A percentile compares a stretch with the other conserved stretches of the same genome.
Conservation (phyloP, 225 moss, liverwort and hornwort species). For the Polytrichum commune region DNA sequence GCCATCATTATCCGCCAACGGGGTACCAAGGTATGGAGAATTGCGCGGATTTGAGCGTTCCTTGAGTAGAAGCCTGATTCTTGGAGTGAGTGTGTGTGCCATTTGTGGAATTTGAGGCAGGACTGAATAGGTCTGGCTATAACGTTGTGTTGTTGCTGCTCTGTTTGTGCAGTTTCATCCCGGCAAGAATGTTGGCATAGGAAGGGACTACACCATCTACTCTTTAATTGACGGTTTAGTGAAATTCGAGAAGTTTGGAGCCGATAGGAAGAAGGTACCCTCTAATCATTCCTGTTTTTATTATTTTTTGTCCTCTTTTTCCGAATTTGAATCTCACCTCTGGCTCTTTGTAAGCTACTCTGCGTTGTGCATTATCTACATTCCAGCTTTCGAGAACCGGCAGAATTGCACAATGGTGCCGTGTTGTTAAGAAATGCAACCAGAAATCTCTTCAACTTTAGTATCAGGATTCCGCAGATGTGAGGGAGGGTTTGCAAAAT, state of each 20-base stretch:
- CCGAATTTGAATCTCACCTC: not conserved
- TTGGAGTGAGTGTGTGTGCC: too few relatives aligned
- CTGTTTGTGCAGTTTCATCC: constrained; percentile 62
- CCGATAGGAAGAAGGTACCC: constrained; percentile 81
- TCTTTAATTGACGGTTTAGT: constrained; percentile 91
- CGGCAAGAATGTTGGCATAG: constrained; percentile 87
- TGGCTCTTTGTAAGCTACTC: too few relatives aligned
- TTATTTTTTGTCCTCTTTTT: not conserved
- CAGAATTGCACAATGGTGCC: too few relatives aligned
- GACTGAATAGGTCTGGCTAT: too few relatives aligned
- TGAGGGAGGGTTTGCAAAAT: too few relatives aligned
- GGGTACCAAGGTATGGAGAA: constrained; percentile 67
- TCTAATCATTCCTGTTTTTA: not conserved
- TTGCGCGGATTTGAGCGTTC: not conserved
- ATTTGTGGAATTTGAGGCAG: too few relatives aligned
- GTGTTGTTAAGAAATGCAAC: too few relatives aligned
- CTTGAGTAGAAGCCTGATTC: too few relatives aligned
- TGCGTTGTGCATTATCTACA: too few relatives aligned
- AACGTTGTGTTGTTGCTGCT: not conserved
- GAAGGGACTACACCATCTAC: constrained; percentile 83
- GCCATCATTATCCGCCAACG: constrained; percentile 87
- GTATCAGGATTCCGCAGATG: too few relatives aligned
- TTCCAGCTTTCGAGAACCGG: too few relatives aligned
- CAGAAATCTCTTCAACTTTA: too few relatives aligned
- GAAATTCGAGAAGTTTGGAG: constrained; percentile 86